Base-by-base conservation (phyloP, 2,329 filamentous ascomycete species). In the Scedosporium minutisporum region DNA sequence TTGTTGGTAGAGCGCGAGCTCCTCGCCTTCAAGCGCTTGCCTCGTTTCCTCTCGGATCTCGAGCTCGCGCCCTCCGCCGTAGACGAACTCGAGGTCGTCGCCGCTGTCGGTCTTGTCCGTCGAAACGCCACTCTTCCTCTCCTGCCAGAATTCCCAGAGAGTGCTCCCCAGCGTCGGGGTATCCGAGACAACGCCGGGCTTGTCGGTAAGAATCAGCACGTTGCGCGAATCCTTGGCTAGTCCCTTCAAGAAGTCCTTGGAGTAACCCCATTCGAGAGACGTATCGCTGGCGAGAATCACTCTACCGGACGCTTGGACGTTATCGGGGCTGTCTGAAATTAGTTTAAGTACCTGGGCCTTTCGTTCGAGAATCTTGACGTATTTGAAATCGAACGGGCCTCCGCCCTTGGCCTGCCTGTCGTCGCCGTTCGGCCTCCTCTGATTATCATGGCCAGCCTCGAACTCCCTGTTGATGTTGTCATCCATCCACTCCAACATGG, bases 401-500 rank as follows among this genome's bases (percentile, higher is more conserved):
- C 80, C 81, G 42, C 80, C 78, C 65, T 82, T 83, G 23, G 73
- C 71, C 38, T 75, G 71, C 68, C 80, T 85, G 14, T 78, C 76
- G 27, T 76, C 77, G 12, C 78, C 73, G 10, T 78, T 78, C 6
- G 78, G 75, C 64, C 77, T 80, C 3, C 76, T 71, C 65, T 80
- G 77, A 3, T 75, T 78, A 65, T 85, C 83, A 1, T 81, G 83
- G 58, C 87, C 80, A 14, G 88, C 86, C 72, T 96, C 93, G 65
- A 96, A 96, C 69, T 97, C 93, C 62, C 92, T 87, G 51, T 96
- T 89, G 64, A 99, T 96, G 63, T 87, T 88, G 70, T 97, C 93
- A 71, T 97, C 93, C 93, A 99, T 97, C 95, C 95, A 99, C 71
- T 99, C 95, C 38, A 99, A 80, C 90, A 99, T 96, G 73, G 93